Evolutionary conservation across 2,329 filamentous ascomycete species (phyloP).

Genomic region (Tolypocladium guangdongense): DNA sequence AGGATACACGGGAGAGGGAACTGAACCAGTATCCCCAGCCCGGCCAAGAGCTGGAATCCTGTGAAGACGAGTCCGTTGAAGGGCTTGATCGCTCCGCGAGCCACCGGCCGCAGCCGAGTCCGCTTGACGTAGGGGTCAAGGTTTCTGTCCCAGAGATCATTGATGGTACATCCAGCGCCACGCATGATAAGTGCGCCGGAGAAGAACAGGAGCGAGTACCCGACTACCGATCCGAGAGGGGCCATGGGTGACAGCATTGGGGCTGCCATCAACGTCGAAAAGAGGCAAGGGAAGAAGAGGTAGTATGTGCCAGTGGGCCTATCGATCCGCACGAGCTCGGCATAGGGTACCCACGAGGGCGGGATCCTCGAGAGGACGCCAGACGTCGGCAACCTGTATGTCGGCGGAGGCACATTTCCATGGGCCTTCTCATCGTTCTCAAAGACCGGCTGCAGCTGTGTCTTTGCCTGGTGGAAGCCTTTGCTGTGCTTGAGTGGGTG

Average conservation of each 20-base stretch:
- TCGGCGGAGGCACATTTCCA: conserved; percentile 3
- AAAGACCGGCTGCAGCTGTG: conserved; percentile 7
- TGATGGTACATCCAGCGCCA: conserved; percentile 78
- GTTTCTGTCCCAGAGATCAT: conserved; percentile 83
- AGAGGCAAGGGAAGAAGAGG: conserved; percentile 76
- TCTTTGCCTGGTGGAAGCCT: conserved; percentile 13
- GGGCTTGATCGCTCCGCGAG: conserved; percentile 64
- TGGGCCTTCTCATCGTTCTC: neutral
- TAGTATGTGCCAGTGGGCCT: conserved; percentile 77
- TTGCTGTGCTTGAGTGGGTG: conserved; percentile 6
- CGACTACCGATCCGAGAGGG: conserved; percentile 47
- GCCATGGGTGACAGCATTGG: conserved; percentile 53
- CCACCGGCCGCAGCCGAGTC: conserved; percentile 69
- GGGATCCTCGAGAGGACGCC: conserved; percentile 64
- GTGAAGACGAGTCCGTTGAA: conserved; percentile 64
- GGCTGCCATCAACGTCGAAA: conserved; percentile 72
- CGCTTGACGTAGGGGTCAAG: conserved; percentile 71
- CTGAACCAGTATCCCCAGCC: conserved; percentile 63
- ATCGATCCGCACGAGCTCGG: conserved; percentile 69
- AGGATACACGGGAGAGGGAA: conserved; percentile 64
- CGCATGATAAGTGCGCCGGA: conserved; percentile 75
- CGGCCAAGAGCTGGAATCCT: conserved; percentile 60
- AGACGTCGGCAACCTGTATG: conserved; percentile 59
- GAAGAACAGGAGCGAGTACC: conserved; percentile 60
- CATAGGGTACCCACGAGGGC: conserved; percentile 63